Base-by-base conservation (phyloP, 164 flowering plant species). In the Magnolia kwangsiensis region DNA sequence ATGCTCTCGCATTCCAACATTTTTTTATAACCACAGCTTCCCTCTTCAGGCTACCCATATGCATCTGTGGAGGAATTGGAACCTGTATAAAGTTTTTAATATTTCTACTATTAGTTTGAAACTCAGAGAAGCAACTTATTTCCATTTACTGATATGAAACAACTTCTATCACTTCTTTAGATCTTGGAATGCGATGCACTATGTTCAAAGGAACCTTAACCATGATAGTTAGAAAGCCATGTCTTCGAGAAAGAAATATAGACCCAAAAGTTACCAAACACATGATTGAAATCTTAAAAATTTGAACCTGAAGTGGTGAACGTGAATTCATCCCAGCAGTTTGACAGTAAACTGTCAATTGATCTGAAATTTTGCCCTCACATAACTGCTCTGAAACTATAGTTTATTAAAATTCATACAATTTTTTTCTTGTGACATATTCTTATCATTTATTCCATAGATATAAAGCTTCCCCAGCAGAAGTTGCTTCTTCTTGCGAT, bases 401-500 rank as follows among this genome's bases (percentile, higher is more conserved):
- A 10, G 61, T 16, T 10, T 16, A 55, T 10, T 37, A 55, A 55
- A 55, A 10, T 55, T 55, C 18, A 31, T 31, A 16, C 29, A 14
- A 14, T 13, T 27, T 27, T 24, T 27, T 31, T 67, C 50, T 65
- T 23, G 11, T 3, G 9, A 72, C 66, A 6, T 16, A 58, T 27
- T 7, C 21, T 19, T 61, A 4, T 63, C 63, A 18, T 64, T 74
- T 27, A 74, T 75, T 31, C 31, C 83, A 80, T 91, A 95, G 98
- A 77, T 92, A 90, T 80, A 84, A 85, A 78, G 72, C 98, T 23
- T 86, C 95, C 63, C 98, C 98, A 11, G 87, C 88, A 76, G 98
- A 92, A 87, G 98, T 95, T 24, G 91, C 97, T 64, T 94, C 94
- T 71, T 83, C 89, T 67, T 95, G 98, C 82, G 98, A 95, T 84